These are phyloP conservation scores for Roridomyces roridus DNA, from an alignment of 768 basidiomycete species.

Conservation along the genomic window DNA sequence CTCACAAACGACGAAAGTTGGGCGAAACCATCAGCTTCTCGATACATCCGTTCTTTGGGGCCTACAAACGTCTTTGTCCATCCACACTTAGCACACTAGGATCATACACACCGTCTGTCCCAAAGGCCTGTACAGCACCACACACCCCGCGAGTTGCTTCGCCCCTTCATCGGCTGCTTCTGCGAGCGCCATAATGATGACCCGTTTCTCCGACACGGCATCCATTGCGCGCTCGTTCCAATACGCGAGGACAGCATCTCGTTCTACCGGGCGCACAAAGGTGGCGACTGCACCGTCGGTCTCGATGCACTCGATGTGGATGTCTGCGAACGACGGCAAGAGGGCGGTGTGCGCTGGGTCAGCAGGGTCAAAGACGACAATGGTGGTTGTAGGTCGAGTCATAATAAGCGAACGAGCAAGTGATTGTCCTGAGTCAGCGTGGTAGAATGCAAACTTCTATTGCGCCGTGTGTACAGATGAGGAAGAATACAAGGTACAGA, in stretches of 20 bases:
- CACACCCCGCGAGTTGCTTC: constrained; percentile 4
- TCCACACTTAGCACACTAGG: too few relatives aligned
- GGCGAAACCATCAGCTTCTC: constrained; percentile 23
- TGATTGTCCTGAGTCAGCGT: too few relatives aligned
- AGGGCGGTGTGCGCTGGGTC: constrained; percentile 1
- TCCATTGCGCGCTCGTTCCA: constrained; percentile 12
- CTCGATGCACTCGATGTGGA: constrained; percentile 17
- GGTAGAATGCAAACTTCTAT: too few relatives aligned
- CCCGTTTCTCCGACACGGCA: not conserved
- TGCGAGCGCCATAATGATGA: constrained; percentile 10
- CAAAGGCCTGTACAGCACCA: constrained; percentile 8
- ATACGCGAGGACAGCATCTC: constrained; percentile 4
- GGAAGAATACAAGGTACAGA: too few relatives aligned
- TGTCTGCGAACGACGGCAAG: constrained; percentile 11
- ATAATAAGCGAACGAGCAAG: too few relatives aligned
- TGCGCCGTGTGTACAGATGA: too few relatives aligned
- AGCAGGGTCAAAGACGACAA: constrained; percentile 3
- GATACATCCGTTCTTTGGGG: too few relatives aligned
- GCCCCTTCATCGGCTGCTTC: not conserved
- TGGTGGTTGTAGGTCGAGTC: too few relatives aligned
- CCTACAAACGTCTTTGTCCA: too few relatives aligned
- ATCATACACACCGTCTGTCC: constrained; percentile 6
- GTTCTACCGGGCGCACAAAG: constrained; percentile 7
- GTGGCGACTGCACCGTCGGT: constrained; percentile 10
- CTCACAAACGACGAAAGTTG: constrained; percentile 12